A percentile compares a stretch with the other conserved stretches of the same genome.
Evolutionary conservation across 257 asterid genomes (phyloP).

Genomic region (Anisodus acutangulus): DNA sequence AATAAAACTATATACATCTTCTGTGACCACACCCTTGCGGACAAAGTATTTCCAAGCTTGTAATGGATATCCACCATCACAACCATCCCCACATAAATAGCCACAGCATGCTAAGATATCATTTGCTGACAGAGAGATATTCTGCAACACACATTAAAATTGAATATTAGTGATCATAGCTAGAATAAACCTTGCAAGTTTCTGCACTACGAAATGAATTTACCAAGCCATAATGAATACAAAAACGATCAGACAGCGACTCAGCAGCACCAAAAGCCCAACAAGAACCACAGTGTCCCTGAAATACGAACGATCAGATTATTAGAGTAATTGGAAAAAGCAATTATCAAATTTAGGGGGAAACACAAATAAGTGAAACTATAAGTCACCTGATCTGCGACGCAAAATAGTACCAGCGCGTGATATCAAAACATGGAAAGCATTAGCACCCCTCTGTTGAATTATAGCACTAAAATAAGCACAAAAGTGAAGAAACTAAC

Average conservation of each 20-base stretch:
- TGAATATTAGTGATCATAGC: neutral
- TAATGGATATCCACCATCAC: conserved; percentile 93
- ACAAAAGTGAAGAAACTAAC: conserved; percentile 60
- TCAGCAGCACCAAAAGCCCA: conserved; percentile 99
- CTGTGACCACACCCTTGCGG: conserved; percentile 83
- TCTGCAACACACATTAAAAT: conserved; percentile 46
- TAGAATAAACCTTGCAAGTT: neutral
- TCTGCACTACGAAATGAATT: neutral
- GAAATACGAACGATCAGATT: conserved; percentile 31
- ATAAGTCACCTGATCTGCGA: conserved; percentile 76
- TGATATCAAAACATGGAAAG: conserved; percentile 37
- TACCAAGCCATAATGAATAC: conserved; percentile 75
- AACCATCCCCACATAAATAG: conserved; percentile 88
- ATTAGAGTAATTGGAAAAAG: conserved; percentile 28
- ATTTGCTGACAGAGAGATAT: conserved; percentile 83
- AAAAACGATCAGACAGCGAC: conserved; percentile 89
- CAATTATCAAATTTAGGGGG: conserved; percentile 11
- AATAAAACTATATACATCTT: conserved; percentile 56
- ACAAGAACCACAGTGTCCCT: conserved; percentile 99
- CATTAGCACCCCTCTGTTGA: conserved; percentile 39
- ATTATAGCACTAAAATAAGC: conserved; percentile 26
- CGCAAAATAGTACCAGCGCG: conserved; percentile 39
- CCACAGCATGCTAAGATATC: conserved; percentile 97
- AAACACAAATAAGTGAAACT: conserved; percentile 23
- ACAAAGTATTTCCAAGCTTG: conserved; percentile 88